A percentile compares a stretch with the other conserved stretches of the same genome.
phyloP scores from a whole-genome alignment of 2,329 filamentous ascomycete species.

The Fusarium aywerte region DNA sequence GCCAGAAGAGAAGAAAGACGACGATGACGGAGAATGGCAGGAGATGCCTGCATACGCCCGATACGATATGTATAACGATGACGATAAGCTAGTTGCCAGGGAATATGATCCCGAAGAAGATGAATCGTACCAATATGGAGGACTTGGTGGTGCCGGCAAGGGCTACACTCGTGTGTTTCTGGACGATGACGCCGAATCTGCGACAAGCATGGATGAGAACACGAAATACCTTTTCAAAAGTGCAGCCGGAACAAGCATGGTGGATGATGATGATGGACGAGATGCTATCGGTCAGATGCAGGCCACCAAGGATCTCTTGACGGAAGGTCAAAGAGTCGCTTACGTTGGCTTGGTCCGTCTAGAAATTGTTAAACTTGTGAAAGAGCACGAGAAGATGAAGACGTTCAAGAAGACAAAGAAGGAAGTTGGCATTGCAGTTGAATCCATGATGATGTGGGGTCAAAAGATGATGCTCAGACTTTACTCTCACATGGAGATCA shows the following conservation, averaged over 20 bases:
- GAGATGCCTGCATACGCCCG: conserved; percentile 92
- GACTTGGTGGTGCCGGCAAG: conserved; percentile 88
- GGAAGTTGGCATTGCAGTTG: conserved; percentile 72
- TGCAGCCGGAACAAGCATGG: conserved; percentile 65
- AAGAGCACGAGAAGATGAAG: conserved; percentile 71
- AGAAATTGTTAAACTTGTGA: conserved; percentile 80
- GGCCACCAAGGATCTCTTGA: conserved; percentile 93
- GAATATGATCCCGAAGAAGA: conserved; percentile 81
- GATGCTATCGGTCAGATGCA: conserved; percentile 92
- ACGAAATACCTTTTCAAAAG: conserved; percentile 95
- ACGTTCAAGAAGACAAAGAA: conserved; percentile 77
- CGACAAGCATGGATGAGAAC: conserved; percentile 96
- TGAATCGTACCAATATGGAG: conserved; percentile 74
- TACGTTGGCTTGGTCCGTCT: conserved; percentile 92
- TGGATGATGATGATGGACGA: conserved; percentile 82
- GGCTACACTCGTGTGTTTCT: conserved; percentile 95
- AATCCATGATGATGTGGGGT: conserved; percentile 92
- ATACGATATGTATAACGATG: conserved; percentile 96
- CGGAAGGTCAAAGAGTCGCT: conserved; percentile 93
- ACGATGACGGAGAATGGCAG: conserved; percentile 80
- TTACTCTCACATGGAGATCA: conserved; percentile 97
- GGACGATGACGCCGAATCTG: conserved; percentile 93
- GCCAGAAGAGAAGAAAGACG: conserved; percentile 63
- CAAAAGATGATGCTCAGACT: conserved; percentile 98
- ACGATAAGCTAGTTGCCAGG: conserved; percentile 85